A percentile compares a stretch with the other conserved stretches of the same genome.
phyloP scores from a whole-genome alignment of 2,329 filamentous ascomycete genomes.

The Botrytis deweyae region DNA sequence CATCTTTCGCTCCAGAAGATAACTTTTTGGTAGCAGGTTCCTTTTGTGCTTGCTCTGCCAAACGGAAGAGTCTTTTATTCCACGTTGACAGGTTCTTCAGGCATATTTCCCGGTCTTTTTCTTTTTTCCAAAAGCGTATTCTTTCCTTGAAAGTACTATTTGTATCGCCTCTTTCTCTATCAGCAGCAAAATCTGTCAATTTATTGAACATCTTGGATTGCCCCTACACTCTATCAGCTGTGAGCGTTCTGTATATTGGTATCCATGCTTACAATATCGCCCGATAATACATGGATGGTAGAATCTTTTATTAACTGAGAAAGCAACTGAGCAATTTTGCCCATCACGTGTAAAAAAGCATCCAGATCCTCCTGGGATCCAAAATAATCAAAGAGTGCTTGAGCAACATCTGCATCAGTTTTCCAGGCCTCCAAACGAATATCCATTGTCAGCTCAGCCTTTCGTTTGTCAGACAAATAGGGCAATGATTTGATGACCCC shows the following conservation, averaged over 20 bases:
- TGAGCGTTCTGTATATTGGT: neutral
- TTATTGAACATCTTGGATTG: constrained; percentile 2
- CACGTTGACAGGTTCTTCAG: constrained; percentile 2
- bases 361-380: neutral
- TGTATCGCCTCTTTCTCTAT: neutral
- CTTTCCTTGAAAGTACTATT: constrained; percentile 1
- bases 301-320: constrained; percentile 10
- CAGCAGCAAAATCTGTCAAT: neutral
- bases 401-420: neutral
- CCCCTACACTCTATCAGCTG: neutral
- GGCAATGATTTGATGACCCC: neutral
- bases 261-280: neutral
- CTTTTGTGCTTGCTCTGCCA: constrained; percentile 6
- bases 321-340: constrained; percentile 9
- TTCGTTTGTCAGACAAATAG: neutral
- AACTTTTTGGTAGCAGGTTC: neutral
- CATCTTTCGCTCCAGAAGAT: neutral
- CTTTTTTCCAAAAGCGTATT: constrained; percentile 16
- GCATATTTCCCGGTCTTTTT: neutral
- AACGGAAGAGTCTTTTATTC: constrained; percentile 8
- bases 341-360: constrained; percentile 6
- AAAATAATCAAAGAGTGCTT: constrained; percentile 8
- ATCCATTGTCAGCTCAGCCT: constrained; percentile 4
- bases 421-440: constrained; percentile 7
- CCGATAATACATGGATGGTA: neutral